Evolutionary conservation across 2,329 filamentous ascomycete species (phyloP).

Genomic region (Fonsecaea pugnacius): DNA sequence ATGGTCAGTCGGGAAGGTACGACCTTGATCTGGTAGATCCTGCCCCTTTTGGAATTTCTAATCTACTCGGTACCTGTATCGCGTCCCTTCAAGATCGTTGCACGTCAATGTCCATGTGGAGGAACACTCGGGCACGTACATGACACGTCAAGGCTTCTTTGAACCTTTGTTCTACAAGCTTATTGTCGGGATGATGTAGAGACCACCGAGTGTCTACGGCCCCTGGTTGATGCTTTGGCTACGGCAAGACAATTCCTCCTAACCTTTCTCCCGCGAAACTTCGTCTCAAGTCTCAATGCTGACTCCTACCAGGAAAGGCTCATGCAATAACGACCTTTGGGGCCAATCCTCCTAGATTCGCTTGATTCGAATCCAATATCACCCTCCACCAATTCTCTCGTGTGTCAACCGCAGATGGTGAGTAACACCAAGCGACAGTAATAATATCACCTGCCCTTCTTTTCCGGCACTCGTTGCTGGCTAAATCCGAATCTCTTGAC

Average conservation of each 20-base stretch:
- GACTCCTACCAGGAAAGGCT: neutral
- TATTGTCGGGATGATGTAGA: too few species aligned
- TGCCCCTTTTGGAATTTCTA: too few species aligned
- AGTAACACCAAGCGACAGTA: too few species aligned
- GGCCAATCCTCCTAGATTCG: neutral
- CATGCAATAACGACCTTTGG: neutral
- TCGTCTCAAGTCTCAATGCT: neutral
- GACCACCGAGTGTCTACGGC: too few species aligned
- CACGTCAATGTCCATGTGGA: neutral
- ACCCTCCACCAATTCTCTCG: neutral
- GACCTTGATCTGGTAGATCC: too few species aligned
- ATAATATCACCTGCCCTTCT: too few species aligned
- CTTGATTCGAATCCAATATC: neutral
- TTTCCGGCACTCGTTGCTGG: too few species aligned
- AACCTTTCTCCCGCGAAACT: neutral
- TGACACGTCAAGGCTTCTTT: neutral
- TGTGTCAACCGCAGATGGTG: too few species aligned
- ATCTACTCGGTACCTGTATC: too few species aligned
- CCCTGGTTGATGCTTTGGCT: neutral
- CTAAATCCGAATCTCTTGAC: too few species aligned
- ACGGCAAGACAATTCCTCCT: neutral
- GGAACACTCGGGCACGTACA: neutral
- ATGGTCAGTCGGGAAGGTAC: neutral
- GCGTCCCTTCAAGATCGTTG: too few species aligned
- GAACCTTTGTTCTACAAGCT: neutral